Conservation (phyloP, 2,329 filamentous ascomycete species). For the Aspergillus puulaauensis region DNA sequence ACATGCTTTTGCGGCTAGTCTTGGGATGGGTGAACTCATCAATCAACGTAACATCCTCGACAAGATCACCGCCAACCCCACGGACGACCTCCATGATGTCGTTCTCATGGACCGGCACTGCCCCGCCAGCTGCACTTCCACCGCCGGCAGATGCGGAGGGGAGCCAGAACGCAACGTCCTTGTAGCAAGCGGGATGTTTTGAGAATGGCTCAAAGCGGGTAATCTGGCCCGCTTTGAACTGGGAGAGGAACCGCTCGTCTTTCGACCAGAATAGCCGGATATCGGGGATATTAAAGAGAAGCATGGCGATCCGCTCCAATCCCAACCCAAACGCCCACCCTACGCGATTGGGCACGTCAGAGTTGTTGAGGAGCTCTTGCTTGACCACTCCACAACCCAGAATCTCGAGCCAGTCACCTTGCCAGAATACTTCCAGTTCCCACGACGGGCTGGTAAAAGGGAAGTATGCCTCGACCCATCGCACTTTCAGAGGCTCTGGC, state of each 20-base stretch:
- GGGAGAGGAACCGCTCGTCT: constrained; percentile 79
- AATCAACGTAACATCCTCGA: constrained; percentile 81
- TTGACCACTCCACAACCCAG: constrained; percentile 89
- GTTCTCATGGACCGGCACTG: constrained; percentile 76
- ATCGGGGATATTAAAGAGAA: constrained; percentile 92
- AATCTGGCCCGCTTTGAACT: constrained; percentile 64
- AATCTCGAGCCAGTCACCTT: constrained; percentile 92
- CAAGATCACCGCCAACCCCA: constrained; percentile 74
- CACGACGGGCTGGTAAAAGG: constrained; percentile 94
- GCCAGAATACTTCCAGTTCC: constrained; percentile 95
- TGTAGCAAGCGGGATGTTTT: constrained; percentile 83
- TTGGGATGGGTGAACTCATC: constrained; percentile 90
- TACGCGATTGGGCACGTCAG: constrained; percentile 70
- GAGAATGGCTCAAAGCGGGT: constrained; percentile 81
- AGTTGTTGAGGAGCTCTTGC: constrained; percentile 76
- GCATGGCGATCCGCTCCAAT: constrained; percentile 93
- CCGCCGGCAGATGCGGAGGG: constrained; percentile 41
- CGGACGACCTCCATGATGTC: constrained; percentile 96
- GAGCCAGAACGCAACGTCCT: constrained; percentile 95
- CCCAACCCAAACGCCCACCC: constrained; percentile 97
- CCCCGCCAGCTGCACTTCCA: constrained; percentile 39
- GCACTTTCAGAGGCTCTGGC: constrained; percentile 75
- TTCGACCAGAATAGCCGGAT: constrained; percentile 95
- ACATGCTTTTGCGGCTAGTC: constrained; percentile 78
- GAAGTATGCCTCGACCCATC: constrained; percentile 97